phyloP scores from a whole-genome alignment of 2,329 filamentous ascomycete genomes.

The Hymenoscyphus albidus region DNA sequence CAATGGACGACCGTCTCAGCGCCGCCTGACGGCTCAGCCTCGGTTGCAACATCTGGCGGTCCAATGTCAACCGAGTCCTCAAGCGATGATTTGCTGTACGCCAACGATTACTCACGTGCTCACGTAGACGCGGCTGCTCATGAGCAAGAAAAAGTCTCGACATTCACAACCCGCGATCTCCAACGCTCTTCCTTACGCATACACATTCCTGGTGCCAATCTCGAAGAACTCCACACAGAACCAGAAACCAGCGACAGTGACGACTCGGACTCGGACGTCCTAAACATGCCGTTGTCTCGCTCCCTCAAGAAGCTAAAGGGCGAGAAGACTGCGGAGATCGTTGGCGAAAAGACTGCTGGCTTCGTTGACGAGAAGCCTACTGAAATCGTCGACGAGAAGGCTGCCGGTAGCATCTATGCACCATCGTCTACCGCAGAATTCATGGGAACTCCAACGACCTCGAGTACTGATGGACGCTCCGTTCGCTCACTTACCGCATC shows the following conservation, averaged over 20 bases:
- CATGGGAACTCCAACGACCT: neutral
- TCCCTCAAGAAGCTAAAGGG: neutral
- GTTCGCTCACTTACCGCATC: neutral
- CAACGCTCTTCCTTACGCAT: neutral
- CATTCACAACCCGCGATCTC: neutral
- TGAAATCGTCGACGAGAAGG: no score
- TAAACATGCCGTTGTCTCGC: neutral
- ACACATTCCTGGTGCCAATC: neutral
- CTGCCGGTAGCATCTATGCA: no score
- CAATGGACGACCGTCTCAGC: constrained; percentile 34
- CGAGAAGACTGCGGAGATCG: neutral
- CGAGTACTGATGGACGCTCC: neutral
- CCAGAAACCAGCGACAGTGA: neutral
- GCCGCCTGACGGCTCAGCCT: constrained; percentile 33
- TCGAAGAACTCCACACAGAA: neutral
- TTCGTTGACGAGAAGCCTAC: neutral
- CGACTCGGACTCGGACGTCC: neutral
- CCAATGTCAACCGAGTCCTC: constrained; percentile 17
- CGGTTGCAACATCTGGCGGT: constrained; percentile 22
- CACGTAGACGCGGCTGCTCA: neutral
- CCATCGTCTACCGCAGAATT: neutral
- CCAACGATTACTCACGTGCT: constrained; percentile 14
- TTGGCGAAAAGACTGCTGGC: neutral
- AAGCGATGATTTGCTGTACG: constrained; percentile 17
- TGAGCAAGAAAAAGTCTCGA: constrained; percentile 3